Conservation (phyloP, 306 rosid genomes). For the Prunus davidiana region DNA sequence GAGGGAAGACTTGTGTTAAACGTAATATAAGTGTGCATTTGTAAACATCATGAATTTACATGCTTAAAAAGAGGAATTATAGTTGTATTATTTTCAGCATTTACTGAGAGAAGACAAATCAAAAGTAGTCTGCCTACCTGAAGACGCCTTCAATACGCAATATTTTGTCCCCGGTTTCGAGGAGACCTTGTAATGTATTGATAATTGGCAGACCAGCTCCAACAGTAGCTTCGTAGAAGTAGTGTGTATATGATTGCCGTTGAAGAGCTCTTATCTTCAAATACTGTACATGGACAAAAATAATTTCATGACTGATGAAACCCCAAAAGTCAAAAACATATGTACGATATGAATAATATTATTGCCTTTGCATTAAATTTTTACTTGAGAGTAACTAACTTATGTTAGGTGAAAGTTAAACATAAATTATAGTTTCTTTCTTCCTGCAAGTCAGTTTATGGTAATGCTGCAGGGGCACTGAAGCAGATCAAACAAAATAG, state of each 20-base stretch:
- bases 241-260: conserved; percentile 91
- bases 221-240: conserved; percentile 98
- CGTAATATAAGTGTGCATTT: neutral
- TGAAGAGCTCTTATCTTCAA: conserved; percentile 92
- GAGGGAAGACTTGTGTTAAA: conserved; percentile 7
- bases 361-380: neutral
- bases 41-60: neutral
- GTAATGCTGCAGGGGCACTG: neutral
- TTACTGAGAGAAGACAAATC: neutral
- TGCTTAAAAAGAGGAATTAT: neutral
- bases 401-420: neutral
- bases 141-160: conserved; percentile 94
- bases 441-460: neutral
- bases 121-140: conserved; percentile 46
- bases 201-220: conserved; percentile 99
- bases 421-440: neutral
- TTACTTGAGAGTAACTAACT: neutral
- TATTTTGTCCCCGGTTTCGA: conserved; percentile 96
- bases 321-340: neutral
- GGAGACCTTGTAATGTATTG: conserved; percentile 88
- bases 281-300: conserved; percentile 53
- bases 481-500: neutral
- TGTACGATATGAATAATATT: neutral
- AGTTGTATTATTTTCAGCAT: neutral
- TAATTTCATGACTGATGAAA: neutral